Evolutionary conservation across 2,329 filamentous ascomycete genomes (phyloP).

Genomic region (Aspergillus sp.): DNA sequence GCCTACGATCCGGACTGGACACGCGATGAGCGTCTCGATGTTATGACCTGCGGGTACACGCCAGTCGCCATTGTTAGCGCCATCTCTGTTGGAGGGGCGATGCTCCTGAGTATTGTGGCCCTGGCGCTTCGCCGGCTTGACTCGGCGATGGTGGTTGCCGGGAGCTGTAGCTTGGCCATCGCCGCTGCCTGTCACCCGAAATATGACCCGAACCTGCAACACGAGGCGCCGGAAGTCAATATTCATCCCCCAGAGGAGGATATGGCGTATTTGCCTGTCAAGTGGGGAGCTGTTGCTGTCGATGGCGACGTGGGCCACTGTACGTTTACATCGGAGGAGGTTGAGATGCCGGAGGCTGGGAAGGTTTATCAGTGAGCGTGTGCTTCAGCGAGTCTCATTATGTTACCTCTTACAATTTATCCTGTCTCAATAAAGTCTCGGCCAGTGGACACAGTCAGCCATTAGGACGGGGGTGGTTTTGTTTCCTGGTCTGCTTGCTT

Average conservation of each 20-base stretch:
- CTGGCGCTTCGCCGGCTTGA: slow-evolving; percentile 17
- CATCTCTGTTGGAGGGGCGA: slow-evolving; percentile 9
- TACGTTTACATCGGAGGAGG: slow-evolving; percentile 2
- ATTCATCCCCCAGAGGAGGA: neutral
- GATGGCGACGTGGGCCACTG: neutral
- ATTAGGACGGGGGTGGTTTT: no score
- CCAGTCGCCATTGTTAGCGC: slow-evolving; percentile 13
- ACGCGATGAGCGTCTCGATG: neutral
- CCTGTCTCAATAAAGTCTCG: no score
- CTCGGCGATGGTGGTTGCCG: slow-evolving; percentile 26
- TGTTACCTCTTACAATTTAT: no score
- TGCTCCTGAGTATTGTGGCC: slow-evolving; percentile 15
- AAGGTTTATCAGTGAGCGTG: slow-evolving; percentile 15
- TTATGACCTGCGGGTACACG: slow-evolving; percentile 10
- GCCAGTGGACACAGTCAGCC: no score
- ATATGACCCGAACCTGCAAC: neutral
- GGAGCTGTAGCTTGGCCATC: slow-evolving; percentile 33
- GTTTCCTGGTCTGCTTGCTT: no score
- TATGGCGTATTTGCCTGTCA: neutral
- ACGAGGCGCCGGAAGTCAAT: neutral
- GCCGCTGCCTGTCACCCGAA: slow-evolving; percentile 31
- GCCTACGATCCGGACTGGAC: slow-evolving; percentile 11
- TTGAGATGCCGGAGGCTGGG: neutral
- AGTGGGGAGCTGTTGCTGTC: neutral
- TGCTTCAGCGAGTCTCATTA: no score